Base-by-base conservation (phyloP, 2,329 filamentous ascomycete species). In the Zasmidium angulare region DNA sequence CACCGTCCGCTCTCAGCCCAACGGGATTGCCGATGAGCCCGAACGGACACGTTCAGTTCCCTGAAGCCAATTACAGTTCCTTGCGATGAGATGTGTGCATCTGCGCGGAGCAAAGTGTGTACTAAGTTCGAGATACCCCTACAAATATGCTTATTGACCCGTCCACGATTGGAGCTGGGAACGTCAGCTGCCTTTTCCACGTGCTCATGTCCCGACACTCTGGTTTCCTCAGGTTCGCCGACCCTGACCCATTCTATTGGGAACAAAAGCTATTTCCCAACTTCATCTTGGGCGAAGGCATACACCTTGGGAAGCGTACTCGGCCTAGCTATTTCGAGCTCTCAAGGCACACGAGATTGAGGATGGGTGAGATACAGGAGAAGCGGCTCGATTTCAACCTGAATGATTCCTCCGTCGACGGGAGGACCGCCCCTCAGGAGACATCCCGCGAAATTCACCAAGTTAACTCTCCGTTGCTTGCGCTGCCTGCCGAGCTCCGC, bases 51-150 rank as follows among this genome's bases (percentile, higher is more conserved):
- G 60, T 65, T 17, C 53, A 62, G 11, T 67, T 68, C 47, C 66
- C 66, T 11, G 60, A 67, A n/a, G 65, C 57, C 11, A 67, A 68
- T 53, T 68, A 68, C 52, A 61, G 53, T 47, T 59, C 58, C 12
- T 51, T 65, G 46, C 59, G 58, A 40, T 60, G 55, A 55, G 29
- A 11, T 21, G 36, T 21, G 36, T 10, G 58, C 22, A 49, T 23
- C 12, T 2, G 3, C 7, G 31, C 47, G 50, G 58, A 14, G 17
- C 6, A 22, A 24, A 10, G 21, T 20, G 20, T 53, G 26, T 14
- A 6, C 31, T 20, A 24, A 12, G 12, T 24, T 17, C 19, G 49
- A 29, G 46, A 49, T 49, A 22, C 46, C 46, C 20, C 12, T 49
- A 49, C 20, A 29, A 29, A 11, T 29, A 29, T 29, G 26, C 26